phyloP scores from a whole-genome alignment of 2,329 filamentous ascomycete genomes.

The Sporothrix inflata region DNA sequence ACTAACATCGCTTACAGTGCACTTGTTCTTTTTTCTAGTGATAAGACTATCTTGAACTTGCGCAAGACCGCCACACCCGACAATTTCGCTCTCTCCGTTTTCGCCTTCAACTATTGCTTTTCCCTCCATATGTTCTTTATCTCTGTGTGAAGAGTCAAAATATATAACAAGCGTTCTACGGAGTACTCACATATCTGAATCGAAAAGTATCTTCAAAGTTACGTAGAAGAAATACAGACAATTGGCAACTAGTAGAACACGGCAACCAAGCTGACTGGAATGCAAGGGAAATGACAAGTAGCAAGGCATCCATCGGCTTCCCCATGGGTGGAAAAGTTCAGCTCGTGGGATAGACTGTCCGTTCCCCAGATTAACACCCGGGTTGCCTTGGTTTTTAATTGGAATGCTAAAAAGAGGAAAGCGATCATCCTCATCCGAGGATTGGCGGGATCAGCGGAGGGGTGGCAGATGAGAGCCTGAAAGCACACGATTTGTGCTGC shows the following conservation, averaged over 20 bases:
- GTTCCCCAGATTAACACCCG: not conserved
- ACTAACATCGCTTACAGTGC: not conserved
- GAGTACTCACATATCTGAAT: not conserved
- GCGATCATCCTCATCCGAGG: not conserved
- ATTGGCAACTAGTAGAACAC: not conserved
- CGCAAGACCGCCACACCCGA: not conserved
- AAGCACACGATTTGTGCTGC: not conserved
- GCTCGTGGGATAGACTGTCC: not conserved
- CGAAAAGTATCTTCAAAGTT: not conserved
- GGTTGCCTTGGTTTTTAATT: constrained; percentile 6
- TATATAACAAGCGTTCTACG: no score
- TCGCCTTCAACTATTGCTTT: not conserved
- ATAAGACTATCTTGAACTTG: not conserved
- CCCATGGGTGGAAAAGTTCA: not conserved
- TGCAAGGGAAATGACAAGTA: not conserved
- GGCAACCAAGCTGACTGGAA: not conserved
- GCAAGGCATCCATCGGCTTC: not conserved
- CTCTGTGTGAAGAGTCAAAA: no score
- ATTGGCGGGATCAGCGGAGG: constrained; percentile 4
- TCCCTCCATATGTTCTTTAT: not conserved
- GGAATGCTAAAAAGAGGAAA: not conserved
- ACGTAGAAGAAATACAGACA: not conserved
- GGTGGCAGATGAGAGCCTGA: not conserved
- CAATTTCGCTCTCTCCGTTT: not conserved
- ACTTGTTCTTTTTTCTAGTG: not conserved